Base-by-base conservation (phyloP, 2,329 filamentous ascomycete species). In the Mycosphaerelloides madeirae region DNA sequence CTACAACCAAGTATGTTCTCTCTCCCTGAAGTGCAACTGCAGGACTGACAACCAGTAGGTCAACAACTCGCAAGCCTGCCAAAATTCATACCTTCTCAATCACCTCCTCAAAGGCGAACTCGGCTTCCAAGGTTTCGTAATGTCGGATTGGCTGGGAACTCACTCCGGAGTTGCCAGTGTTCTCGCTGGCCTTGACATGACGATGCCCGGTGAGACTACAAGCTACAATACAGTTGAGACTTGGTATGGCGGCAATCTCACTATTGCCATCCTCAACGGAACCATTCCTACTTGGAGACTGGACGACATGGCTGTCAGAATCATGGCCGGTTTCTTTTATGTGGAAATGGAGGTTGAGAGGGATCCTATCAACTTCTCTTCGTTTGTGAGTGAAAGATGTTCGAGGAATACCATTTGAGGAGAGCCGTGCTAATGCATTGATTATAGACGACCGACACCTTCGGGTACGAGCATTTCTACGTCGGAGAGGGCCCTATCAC, bases 161-260 rank as follows among this genome's bases (percentile, higher is more conserved):
- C 54, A 63, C 47, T 74, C 74, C 13, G 60, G 62, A 25, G 48
- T 63, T 9, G 55, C 48, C 25, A 55, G 49, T 40, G 58, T 55
- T 8, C 44, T 57, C 12, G 56, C 59, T n/a, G 62, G 62, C 13
- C 50, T 63, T 8, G 62, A 65, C 38, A 58, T 65, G 58, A 59
- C 53, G 5, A 63, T 64, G 61, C 59, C 60, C 3, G 83, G 83
- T 12, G 87, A 90, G 63, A 85, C 84, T 0, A 68, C 85, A 6
- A 66, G 62, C 31, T 90, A 85, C 84, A 71, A 75, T 20, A 75
- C 85, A 50, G 87, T 87, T 1, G 74, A 84, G 41, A 84, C 86
- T 38, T 77, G 95, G 16, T 55, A 50, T 20, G 47, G 48, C 14
- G 50, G 56, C 31, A 12, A 66, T 25, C 44, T 64, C n/a, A 55